Evolutionary conservation across 2,329 filamentous ascomycete genomes (phyloP).

Genomic region (Mariannaea sp.): DNA sequence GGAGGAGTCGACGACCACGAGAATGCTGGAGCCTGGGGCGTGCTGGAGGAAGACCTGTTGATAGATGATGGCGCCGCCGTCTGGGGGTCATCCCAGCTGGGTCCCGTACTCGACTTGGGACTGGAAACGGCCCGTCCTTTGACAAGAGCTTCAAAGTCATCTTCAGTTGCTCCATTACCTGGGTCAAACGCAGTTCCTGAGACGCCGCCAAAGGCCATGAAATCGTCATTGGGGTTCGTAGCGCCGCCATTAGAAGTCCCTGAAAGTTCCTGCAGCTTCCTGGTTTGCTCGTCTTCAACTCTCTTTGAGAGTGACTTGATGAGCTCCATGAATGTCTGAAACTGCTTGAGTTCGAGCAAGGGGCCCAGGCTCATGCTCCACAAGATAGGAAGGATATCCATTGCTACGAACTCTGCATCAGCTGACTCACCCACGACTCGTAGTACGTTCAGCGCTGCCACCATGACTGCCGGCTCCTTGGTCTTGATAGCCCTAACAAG

Average conservation of each 20-base stretch:
- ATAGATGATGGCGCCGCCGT: slow-evolving; percentile 45
- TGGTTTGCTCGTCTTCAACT: slow-evolving; percentile 87
- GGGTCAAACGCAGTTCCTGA: slow-evolving; percentile 63
- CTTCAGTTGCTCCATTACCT: slow-evolving; percentile 59
- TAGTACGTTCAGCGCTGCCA: slow-evolving; percentile 85
- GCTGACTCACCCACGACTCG: slow-evolving; percentile 80
- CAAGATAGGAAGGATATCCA: slow-evolving; percentile 86
- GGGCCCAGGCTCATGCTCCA: slow-evolving; percentile 94
- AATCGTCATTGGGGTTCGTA: slow-evolving; percentile 63
- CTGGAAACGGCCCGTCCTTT: slow-evolving; percentile 62
- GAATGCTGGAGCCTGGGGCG: slow-evolving; percentile 57
- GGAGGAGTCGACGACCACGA: slow-evolving; percentile 69
- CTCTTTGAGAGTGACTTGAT: slow-evolving; percentile 79
- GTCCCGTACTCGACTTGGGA: slow-evolving; percentile 45
- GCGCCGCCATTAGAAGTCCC: slow-evolving; percentile 59
- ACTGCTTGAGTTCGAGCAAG: slow-evolving; percentile 83
- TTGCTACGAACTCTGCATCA: slow-evolving; percentile 88
- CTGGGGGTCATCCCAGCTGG: slow-evolving; percentile 57
- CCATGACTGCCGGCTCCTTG: slow-evolving; percentile 96
- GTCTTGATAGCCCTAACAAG: slow-evolving; percentile 93
- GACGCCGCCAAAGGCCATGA: slow-evolving; percentile 72
- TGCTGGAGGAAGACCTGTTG: slow-evolving; percentile 43
- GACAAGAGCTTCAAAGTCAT: slow-evolving; percentile 88
- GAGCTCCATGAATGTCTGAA: slow-evolving; percentile 85
- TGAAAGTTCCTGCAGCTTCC: slow-evolving; percentile 84